Evolutionary conservation across 1,284 basidiomycete species (phyloP), one percentile per base, ranked within the genome.

Genomic region (Inonotus hispidus): DNA sequence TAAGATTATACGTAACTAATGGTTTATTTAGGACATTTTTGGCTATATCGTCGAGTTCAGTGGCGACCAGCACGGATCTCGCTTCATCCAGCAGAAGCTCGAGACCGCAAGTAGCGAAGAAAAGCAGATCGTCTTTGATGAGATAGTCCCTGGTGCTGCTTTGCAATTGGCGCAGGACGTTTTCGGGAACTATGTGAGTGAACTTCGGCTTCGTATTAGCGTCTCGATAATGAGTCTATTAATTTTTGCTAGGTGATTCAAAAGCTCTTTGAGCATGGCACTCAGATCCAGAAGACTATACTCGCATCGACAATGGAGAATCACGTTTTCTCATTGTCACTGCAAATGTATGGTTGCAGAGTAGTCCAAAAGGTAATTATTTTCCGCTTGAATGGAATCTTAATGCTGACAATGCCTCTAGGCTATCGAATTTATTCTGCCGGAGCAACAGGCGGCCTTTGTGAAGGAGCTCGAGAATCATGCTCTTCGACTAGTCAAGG

Each of bases 321-420:
- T 0, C 87, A 92, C 68, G 81, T 96, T 37, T 75, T 95, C 3
- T 74, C 82, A 10, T 78, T 99, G 50, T 92, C 94, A 2, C 77
- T 93, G 61, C 92, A 98, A 70, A 95, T 97, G 82, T 99, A 99
- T 73, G 96, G 96, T 5, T 99, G 96, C 72, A 84, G 91, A n/a
- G 90, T 92, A 3, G 87, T 93, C 21, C 91, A 93, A 71, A 92
- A 91, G 85, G 91, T 90, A 60, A 47, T 54, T 59, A 21, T 14
- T 14, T 56, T 45, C 52, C 58, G 32, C 53, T 35, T 45, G 23
- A 38, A 53, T 63, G 47, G 67, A 59, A 41, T 37, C 37, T 39
- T 35, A n/a, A 52, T 60, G 52, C 60, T 58, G 56, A 65, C 49
- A 62, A 37, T 25, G 14, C 27, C 59, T 58, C 11, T 63, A 95